Evolutionary conservation across 177 flowering plant genomes (phyloP), one percentile per base, ranked within the genome.

Genomic region (Vitis hybrid): DNA sequence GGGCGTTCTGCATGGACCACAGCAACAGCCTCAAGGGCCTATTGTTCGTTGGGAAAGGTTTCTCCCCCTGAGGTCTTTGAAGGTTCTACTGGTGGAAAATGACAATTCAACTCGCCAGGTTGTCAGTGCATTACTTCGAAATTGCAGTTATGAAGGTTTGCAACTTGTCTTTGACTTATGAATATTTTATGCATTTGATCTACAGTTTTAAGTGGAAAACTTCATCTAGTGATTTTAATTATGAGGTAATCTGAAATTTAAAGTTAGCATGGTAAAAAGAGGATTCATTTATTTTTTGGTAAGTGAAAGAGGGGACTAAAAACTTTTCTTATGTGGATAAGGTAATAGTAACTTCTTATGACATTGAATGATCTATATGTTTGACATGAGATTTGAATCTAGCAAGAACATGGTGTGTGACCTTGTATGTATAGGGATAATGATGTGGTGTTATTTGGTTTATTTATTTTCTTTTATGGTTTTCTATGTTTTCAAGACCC

Each of bases 41-140:
- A 67, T 69, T 55, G 78, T 85, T 27, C 73, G 86, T n/a, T 87
- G 91, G 88, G 91, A 82, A 49, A 70, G 83, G 67, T 79, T 85
- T 77, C 79, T 87, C 2, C 87, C 81, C 54, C 35, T 81, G 50
- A 72, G 77, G 66, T 71, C 80, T 57, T 74, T 85, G 21, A 82
- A 80, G 73, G 91, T 87, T 70, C 74, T 87, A 49, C 80, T 87
- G 35, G 91, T 85, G 30, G 91, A 87, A 77, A 74, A 68, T 56
- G 91, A 87, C 65, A 85, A 82, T 67, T 82, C 87, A 3, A 87
- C 91, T 2, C 77, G 91, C 24, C 91, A 87, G 54, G 78, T 87
- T 62, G 87, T 87, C 48, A 70, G 82, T 63, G 87, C 87, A 46
- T 68, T 87, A 35, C 86, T 87, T 30, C 70, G 84, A 46, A 87